A percentile compares a stretch with the other conserved stretches of the same genome.
Conservation (phyloP, 78 protist genomes). For the Salpingoeca rosetta region DNA sequence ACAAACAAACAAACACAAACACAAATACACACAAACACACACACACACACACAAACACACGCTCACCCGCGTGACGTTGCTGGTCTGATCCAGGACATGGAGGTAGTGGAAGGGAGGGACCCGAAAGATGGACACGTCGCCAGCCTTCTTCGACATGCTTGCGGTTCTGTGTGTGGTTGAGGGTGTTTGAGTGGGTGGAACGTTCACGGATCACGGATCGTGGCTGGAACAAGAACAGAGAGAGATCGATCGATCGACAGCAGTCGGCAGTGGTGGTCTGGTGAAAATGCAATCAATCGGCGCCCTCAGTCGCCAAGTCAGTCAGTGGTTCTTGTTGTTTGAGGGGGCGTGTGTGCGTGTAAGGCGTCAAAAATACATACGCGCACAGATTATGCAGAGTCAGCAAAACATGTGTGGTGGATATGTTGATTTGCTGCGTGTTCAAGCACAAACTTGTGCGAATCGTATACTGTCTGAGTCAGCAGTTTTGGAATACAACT, state of each 20-base stretch:
- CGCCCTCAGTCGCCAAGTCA: too few species aligned
- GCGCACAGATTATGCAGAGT: too few species aligned
- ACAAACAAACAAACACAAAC: too few species aligned
- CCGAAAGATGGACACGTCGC: conserved; percentile 22
- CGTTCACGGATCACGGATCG: not conserved
- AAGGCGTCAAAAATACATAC: too few species aligned
- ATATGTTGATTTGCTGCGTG: too few species aligned
- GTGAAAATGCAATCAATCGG: not conserved
- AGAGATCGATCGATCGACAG: not conserved
- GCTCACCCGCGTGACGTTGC: conserved; percentile 55
- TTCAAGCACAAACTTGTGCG: too few species aligned
- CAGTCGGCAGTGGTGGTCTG: not conserved
- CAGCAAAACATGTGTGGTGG: too few species aligned
- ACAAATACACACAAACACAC: too few species aligned
- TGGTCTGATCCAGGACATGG: conserved; percentile 64
- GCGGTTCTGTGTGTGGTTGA: not conserved
- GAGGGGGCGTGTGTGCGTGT: not conserved
- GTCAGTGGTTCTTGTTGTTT: not conserved
- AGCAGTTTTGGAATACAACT: too few species aligned
- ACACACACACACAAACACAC: too few species aligned
- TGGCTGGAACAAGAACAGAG: not conserved
- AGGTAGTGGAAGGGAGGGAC: conserved; percentile 51
- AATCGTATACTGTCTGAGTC: too few species aligned
- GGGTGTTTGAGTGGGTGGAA: not conserved
- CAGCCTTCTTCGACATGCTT: not conserved